Base-by-base conservation (phyloP, 495 filamentous ascomycete species). In the Cenococcum geophilum region DNA sequence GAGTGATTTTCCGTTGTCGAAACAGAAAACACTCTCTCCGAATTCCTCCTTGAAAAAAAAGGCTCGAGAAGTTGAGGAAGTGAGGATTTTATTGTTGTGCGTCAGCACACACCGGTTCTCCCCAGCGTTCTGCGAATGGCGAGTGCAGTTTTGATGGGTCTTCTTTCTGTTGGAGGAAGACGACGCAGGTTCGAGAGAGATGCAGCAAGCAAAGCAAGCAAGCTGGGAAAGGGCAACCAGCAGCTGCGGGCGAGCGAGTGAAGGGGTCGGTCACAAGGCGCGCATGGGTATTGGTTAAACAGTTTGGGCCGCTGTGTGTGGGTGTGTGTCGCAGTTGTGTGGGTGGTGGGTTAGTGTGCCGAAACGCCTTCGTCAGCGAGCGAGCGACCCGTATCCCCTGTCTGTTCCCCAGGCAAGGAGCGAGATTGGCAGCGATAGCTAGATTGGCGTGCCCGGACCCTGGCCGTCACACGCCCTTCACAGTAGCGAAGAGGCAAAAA, bases 181-280 rank as follows among this genome's bases (percentile, higher is more conserved):
- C 25, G 53, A 56, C 22, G 53, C 53, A 56, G 53, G 49, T 52
- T n/a, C 16, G 12, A 37, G 49, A 52, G 25, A 32, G 27, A 32
- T 32, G 27, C 27, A 32, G 27, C 27, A 32, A 32, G 27, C 27
- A 32, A 32, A 6, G 27, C 27, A 32, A 6, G 6, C 27, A 32
- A 32, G 27, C 27, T 32, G 27, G 3, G 6, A 32, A 32, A 6
- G 27, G n/a, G n/a, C n/a, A n/a, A n/a, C n/a, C n/a, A n/a, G n/a
- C n/a, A n/a, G 49, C 49, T 5, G 49, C 49, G 45, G 32, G 51
- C 21, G 20, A 36, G 53, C 53, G 49, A 56, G 36, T 25, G 53
- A 56, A 56, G 53, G 53, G 53, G 53, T 36, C 34, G 36, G 53
- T 56, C 53, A 56, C 53, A 56, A 56, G 53, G 53, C 53, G 34